Evolutionary conservation across 2,329 filamentous ascomycete species (phyloP), one percentile per base, ranked within the genome.

Genomic region (Leptosphaerulina australis): DNA sequence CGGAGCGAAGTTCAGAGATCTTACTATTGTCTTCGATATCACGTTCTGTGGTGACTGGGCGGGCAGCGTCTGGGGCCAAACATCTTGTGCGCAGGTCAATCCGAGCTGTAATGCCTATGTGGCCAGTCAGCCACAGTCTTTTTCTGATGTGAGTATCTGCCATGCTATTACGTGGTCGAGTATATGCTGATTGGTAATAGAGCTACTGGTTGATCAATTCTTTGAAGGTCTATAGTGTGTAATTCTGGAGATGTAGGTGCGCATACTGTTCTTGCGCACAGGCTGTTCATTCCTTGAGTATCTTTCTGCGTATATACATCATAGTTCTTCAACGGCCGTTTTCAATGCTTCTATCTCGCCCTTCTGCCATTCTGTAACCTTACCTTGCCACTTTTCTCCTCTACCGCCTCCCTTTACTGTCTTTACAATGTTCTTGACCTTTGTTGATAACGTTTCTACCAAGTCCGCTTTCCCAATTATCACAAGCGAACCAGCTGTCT

Each of bases 31-130:
- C 17, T 76, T 83, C 47, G 77, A 82, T 56, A 79, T 75, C 2
- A 79, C 78, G 1, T 82, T 83, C 66, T 83, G 80, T 53, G 81
- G 81, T 25, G 77, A 80, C 44, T 83, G 81, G 80, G 80, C 81
- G 6, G 80, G 80, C 10, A 59, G 64, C 12, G 74, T 77, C 2
- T 82, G 72, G 71, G 60, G 63, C 8, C 62, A 60, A 4, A 63
- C 59, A 7, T 51, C 58, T 11, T 74, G 72, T 46, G 57, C 69
- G 9, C 29, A 53, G 28, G 44, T 59, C 2, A 70, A 71, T 45
- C 62, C 63, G 11, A 71, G 66, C 43, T 75, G 72, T 40, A 64
- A 63, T 35, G 70, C 65, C 21, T 75, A 73, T 59, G 72, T 75
- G 18, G 71, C 71, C 3, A 56, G 49, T 35, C 67, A 74, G 55